phyloP scores from a whole-genome alignment of 352 stramenopile species.

The Phytophthora pinifolia region DNA sequence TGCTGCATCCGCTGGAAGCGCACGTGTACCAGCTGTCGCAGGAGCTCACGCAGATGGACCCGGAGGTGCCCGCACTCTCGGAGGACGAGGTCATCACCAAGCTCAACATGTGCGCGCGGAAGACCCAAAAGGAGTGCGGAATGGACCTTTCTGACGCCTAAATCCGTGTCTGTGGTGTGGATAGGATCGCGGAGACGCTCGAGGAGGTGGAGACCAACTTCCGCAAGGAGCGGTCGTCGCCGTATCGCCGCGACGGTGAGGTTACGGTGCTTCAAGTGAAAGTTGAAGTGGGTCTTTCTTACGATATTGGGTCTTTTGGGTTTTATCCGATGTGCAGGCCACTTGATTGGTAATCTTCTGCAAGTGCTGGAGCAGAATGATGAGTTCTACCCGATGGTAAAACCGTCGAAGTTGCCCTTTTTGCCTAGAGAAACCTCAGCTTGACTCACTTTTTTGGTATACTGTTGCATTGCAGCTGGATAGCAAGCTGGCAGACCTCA shows the following conservation, averaged over 20 bases:
- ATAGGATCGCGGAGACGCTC: conserved; percentile 73
- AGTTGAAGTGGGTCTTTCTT: conserved; percentile 2
- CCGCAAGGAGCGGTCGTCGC: conserved; percentile 68
- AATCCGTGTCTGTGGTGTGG: background rate
- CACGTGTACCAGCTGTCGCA: conserved; percentile 65
- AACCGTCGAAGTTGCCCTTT: conserved; percentile 13
- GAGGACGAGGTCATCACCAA: conserved; percentile 68
- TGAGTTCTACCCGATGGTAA: conserved; percentile 82
- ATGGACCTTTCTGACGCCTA: conserved; percentile 8
- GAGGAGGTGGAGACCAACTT: conserved; percentile 80
- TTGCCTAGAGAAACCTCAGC: conserved; percentile 15
- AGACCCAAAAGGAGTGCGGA: conserved; percentile 8
- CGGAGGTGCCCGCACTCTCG: conserved; percentile 36
- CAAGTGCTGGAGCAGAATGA: conserved; percentile 81
- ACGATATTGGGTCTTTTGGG: conserved; percentile 3
- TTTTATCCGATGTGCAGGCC: conserved; percentile 30
- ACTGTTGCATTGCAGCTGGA: conserved; percentile 51
- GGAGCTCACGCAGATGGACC: conserved; percentile 54
- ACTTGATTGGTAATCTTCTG: conserved; percentile 78
- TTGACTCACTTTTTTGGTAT: conserved; percentile 11
- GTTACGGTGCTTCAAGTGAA: too few species aligned
- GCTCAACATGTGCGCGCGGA: conserved; percentile 70
- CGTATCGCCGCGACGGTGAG: conserved; percentile 73
- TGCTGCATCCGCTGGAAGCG: conserved; percentile 58
- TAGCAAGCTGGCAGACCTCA: conserved; percentile 62